Percentiles rank a stretch among this genome's conserved stretches.
Conservation (phyloP, 805 yeast species). For the Metschnikowia peoriensis region DNA sequence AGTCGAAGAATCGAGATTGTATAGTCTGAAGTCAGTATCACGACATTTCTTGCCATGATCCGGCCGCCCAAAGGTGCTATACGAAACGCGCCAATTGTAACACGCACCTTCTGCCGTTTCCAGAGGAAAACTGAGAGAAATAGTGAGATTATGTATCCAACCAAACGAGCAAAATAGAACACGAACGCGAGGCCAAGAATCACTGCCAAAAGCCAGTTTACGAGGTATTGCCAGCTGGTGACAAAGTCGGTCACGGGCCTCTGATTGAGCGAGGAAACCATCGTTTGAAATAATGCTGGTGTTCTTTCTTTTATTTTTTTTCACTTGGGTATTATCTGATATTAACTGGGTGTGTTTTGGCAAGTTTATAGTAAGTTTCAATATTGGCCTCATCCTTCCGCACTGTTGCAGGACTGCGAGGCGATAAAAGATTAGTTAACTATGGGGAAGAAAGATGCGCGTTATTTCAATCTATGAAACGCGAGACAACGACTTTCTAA, state of each 20-base stretch:
- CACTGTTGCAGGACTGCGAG: too few relatives aligned
- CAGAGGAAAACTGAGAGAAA: conserved; percentile 57
- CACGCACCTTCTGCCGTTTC: conserved; percentile 54
- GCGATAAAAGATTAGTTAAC: too few relatives aligned
- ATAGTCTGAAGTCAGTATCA: conserved; percentile 70
- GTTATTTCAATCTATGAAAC: too few relatives aligned
- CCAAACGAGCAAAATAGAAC: conserved; percentile 72
- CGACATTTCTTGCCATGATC: conserved; percentile 69
- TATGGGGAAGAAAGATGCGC: too few relatives aligned
- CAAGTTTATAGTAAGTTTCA: neutral
- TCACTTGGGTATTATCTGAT: neutral
- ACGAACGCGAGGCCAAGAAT: conserved; percentile 60
- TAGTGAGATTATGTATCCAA: conserved; percentile 59
- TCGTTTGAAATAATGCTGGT: neutral
- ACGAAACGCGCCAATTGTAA: conserved; percentile 72
- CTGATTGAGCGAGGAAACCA: conserved; percentile 3
- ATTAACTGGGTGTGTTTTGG: neutral
- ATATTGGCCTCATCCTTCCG: too few relatives aligned
- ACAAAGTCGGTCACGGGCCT: conserved; percentile 5
- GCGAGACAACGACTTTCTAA: too few relatives aligned
- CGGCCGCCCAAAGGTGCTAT: conserved; percentile 83
- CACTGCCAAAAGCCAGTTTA: conserved; percentile 75
- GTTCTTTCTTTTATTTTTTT: neutral
- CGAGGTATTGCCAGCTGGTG: conserved; percentile 65
- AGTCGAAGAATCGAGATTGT: conserved; percentile 71